Evolutionary conservation across 75 land plant genomes (phyloP).

Genomic region (Cunninghamia lanceolata): DNA sequence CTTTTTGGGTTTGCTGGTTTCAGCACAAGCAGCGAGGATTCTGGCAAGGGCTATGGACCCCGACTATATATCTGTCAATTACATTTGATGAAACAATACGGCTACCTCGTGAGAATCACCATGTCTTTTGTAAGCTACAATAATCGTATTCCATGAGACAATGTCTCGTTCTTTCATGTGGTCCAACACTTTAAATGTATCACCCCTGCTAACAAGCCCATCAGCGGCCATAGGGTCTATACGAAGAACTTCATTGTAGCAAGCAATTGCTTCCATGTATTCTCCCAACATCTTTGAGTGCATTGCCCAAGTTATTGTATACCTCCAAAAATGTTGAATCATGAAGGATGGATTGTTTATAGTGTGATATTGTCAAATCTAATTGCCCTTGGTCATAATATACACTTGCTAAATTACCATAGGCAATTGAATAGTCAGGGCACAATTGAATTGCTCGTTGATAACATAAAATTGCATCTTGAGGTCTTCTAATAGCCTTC

Average conservation of each 20-base stretch:
- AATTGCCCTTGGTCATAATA: conserved; percentile 55
- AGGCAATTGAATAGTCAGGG: conserved; percentile 50
- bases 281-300: conserved; percentile 47
- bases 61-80: too few relatives aligned
- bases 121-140: too few relatives aligned
- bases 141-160: too few relatives aligned
- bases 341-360: conserved; percentile 43
- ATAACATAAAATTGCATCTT: too few relatives aligned
- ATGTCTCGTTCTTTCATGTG: conserved; percentile 54
- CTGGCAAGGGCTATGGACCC: too few relatives aligned
- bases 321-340: conserved; percentile 48
- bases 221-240: conserved; percentile 57
- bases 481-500: too few relatives aligned
- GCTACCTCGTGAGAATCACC: too few relatives aligned
- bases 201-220: conserved; percentile 50
- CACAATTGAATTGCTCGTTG: conserved; percentile 39
- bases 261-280: conserved; percentile 53
- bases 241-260: conserved; percentile 53
- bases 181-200: conserved; percentile 47
- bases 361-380: conserved; percentile 46
- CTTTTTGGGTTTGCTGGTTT: too few relatives aligned
- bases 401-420: conserved; percentile 54
- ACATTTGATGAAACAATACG: too few relatives aligned
- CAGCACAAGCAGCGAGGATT: too few relatives aligned
- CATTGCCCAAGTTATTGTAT: conserved; percentile 55